Evolutionary conservation across 2,329 filamentous ascomycete species (phyloP).

Genomic region (Ophiocordyceps sinensis): DNA sequence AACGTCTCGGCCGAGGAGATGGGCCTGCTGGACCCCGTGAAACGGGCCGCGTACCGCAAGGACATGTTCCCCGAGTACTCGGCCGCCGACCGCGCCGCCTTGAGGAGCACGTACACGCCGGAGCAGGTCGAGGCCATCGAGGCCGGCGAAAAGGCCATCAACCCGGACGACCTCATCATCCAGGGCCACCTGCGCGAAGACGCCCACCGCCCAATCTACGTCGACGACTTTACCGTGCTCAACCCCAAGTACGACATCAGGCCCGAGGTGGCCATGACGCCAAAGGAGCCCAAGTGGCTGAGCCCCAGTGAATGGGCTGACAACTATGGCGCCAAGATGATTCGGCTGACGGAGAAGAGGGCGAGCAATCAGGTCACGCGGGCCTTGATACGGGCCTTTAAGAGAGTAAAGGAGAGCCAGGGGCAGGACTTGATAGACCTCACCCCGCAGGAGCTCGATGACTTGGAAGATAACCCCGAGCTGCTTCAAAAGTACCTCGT

Average conservation of each 20-base stretch:
- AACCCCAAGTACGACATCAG: slow-evolving; percentile 66
- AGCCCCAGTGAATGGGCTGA: slow-evolving; percentile 41
- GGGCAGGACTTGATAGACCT: slow-evolving; percentile 31
- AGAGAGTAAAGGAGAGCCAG: slow-evolving; percentile 24
- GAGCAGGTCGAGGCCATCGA: slow-evolving; percentile 71
- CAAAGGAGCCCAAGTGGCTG: slow-evolving; percentile 43
- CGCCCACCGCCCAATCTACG: slow-evolving; percentile 56
- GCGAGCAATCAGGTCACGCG: slow-evolving; percentile 26
- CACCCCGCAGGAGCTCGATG: slow-evolving; percentile 31
- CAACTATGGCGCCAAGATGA: slow-evolving; percentile 38
- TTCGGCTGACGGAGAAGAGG: slow-evolving; percentile 25
- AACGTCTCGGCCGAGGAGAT: slow-evolving; percentile 37
- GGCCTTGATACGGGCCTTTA: slow-evolving; percentile 26
- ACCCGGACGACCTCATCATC: slow-evolving; percentile 56
- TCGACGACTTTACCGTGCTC: slow-evolving; percentile 70
- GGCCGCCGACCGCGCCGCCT: slow-evolving; percentile 44
- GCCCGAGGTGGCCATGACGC: slow-evolving; percentile 31
- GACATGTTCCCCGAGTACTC: slow-evolving; percentile 50
- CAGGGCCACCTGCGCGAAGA: slow-evolving; percentile 62
- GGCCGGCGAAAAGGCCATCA: slow-evolving; percentile 65
- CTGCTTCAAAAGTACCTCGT: slow-evolving; percentile 22
- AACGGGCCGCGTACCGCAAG: slow-evolving; percentile 28
- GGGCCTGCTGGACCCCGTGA: slow-evolving; percentile 30
- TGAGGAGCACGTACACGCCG: slow-evolving; percentile 58
- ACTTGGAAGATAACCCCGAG: slow-evolving; percentile 24